Conservation (phyloP, 768 basidiomycete genomes). For the Xanthoconium stramineum region DNA sequence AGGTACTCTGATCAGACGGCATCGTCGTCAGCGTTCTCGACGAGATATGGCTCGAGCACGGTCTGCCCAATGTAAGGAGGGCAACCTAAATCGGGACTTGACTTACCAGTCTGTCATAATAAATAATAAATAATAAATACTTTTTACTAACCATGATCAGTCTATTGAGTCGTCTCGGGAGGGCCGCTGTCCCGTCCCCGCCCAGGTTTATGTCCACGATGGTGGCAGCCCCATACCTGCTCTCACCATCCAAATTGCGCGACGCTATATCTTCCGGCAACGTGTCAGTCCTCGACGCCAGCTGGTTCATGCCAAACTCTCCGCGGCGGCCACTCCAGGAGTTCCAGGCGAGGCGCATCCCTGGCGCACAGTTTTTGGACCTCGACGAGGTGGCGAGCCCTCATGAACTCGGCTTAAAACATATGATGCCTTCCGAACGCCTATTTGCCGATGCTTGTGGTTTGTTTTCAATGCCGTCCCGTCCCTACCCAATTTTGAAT, state of each 20-base stretch:
- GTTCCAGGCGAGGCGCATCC: constrained; percentile 64
- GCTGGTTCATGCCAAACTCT: constrained; percentile 94
- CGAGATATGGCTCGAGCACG: not conserved
- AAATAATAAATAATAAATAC: constrained; percentile 17
- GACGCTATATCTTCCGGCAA: constrained; percentile 34
- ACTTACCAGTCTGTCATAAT: not conserved
- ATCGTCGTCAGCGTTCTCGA: constrained; percentile 39
- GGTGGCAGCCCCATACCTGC: constrained; percentile 42
- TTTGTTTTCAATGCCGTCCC: constrained; percentile 37
- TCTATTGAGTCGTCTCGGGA: constrained; percentile 8
- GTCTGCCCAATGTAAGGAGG: not conserved
- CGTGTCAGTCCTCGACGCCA: constrained; percentile 61
- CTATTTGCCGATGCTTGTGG: constrained; percentile 79
- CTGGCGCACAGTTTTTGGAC: constrained; percentile 71
- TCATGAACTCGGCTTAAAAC: constrained; percentile 78
- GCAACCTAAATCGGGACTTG: constrained; percentile 15
- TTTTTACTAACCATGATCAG: not conserved
- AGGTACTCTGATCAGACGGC: constrained; percentile 96
- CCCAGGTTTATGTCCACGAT: constrained; percentile 38
- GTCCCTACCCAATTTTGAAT: constrained; percentile 6
- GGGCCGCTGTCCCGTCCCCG: not conserved
- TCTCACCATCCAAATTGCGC: constrained; percentile 49
- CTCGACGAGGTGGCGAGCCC: constrained; percentile 74
- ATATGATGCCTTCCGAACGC: constrained; percentile 84
- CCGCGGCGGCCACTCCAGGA: constrained; percentile 68